Base-by-base conservation (phyloP, 2,329 filamentous ascomycete species). In the Esteya vermicola region DNA sequence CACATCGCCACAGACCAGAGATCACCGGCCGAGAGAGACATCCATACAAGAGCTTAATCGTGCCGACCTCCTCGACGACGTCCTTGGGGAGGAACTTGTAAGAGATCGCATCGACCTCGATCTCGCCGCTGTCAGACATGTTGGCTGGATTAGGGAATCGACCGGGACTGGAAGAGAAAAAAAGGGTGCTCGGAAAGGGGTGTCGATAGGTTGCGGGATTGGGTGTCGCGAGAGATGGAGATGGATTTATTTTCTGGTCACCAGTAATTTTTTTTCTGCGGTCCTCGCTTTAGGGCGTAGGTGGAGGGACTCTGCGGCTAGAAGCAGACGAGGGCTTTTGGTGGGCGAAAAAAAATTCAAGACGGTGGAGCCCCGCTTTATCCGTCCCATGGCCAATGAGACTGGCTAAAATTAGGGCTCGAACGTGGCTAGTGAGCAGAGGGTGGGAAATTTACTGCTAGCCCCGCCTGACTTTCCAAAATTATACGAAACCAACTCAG, bases 51-150 rank as follows among this genome's bases (percentile, higher is more conserved):
- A 94, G 78, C 81, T 93, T 93, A 66, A 91, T 75, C 70, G 75
- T 81, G 68, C 86, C 88, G 69, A 91, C 79, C 72, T 93, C 85
- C 58, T 78, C 73, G 59, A 78, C 72, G 62, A 93, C 81, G 54
- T 94, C 86, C 80, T 93, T 94, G 68, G 89, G 86, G 54, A 95
- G 82, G 64, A 86, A 77, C 61, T 76, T 69, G 67, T 75, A 73
- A 62, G 72, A 69, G 60, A 76, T 72, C 72, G 69, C 76, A 67
- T 85, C 81, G 67, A 91, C 81, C 75, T 93, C 85, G 68, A 93
- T 81, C 75, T 94, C 88, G 73, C 81, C 85, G 70, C 67, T 71
- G 71, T 93, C 86, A 81, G 86, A 93, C 86, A 93, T 94, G 67
- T 83, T 69, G 67, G 57, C 58, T 28, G 53, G 54, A 49, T 44